These are phyloP conservation scores for Botryosphaeria dothidea DNA, from an alignment of 2,329 filamentous ascomycete genomes.

Conservation along the genomic window DNA sequence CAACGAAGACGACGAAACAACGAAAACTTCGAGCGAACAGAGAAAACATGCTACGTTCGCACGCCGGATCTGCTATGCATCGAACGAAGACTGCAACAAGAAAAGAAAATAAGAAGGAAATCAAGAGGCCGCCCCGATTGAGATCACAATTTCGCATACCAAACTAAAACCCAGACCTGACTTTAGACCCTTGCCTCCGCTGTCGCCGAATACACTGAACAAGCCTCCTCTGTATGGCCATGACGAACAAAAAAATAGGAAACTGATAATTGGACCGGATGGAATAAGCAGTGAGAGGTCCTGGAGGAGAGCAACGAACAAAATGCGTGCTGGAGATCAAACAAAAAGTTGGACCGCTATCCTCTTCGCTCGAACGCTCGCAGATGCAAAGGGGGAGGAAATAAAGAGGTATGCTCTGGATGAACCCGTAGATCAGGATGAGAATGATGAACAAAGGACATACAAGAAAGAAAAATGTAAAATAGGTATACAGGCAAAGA, in stretches of 20 bases:
- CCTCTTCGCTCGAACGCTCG: constrained; percentile 1
- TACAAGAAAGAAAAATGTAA: background rate
- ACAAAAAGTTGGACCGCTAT: background rate
- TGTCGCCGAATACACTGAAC: background rate
- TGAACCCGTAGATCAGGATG: background rate
- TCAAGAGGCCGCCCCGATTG: background rate
- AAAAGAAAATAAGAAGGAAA: background rate
- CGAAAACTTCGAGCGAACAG: background rate
- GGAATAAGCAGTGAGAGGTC: background rate
- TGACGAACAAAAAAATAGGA: background rate
- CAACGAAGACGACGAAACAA: background rate
- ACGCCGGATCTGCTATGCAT: constrained; percentile 7
- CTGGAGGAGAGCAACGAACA: background rate
- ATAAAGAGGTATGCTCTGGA: background rate
- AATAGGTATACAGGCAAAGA: background rate
- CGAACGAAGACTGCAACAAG: background rate
- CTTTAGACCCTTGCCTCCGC: too few species aligned
- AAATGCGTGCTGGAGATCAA: background rate
- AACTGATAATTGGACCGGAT: background rate
- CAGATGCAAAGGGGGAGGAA: background rate
- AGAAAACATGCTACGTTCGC: background rate
- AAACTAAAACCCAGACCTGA: too few species aligned
- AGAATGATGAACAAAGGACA: background rate
- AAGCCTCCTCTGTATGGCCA: background rate
- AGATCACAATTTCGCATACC: background rate